Evolutionary conservation across 2,329 filamentous ascomycete species (phyloP), one percentile per base, ranked within the genome.

Genomic region (Sphaceloma murrayae): DNA sequence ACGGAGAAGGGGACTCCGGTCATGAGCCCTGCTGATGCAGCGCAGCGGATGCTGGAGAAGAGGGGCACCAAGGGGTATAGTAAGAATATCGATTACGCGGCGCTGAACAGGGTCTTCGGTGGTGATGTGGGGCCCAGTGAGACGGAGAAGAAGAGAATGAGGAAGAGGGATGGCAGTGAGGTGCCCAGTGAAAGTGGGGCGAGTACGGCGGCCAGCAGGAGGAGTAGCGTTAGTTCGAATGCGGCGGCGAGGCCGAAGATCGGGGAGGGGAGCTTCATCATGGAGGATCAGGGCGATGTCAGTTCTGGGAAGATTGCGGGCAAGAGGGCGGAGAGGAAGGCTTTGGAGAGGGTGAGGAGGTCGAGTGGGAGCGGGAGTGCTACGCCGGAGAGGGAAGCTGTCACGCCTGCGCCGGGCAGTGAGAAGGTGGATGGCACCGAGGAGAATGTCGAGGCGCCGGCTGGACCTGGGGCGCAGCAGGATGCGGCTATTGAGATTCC

Each of bases 11-110:
- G 48, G 2, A 63, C 63, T 10, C 65, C 64, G 1, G 56, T 60
- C 27, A 56, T 61, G 30, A 67, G 61, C 33, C 61, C 68, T 1
- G 67, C 64, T 0, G 68, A 71, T 26, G 67, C 67, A 1, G 62
- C 58, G 14, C 53, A 60, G 34, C 61, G 62, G 33, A 71, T 71
- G 67, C 45, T 70, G 31, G 60, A 65, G 51, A 67, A 67, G 56
- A 57, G 65, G 16, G 60, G 33, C 2, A 51, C 60, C 21, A 53
- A 56, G 46, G 56, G 58, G 7, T 67, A 68, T 55, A 64, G 62
- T 46, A 63, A 60, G 27, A 57, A 64, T 48, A 63, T 72, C 51
- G 64, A 72, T 49, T 72, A 70, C 52, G 66, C 67, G 14, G 60
- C 56, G 17, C 54, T 72, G 40, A 61, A 63, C 31, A 59, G 60